phyloP scores from a whole-genome alignment of 1,284 basidiomycete species.

The Coniferiporia sulphurascens region DNA sequence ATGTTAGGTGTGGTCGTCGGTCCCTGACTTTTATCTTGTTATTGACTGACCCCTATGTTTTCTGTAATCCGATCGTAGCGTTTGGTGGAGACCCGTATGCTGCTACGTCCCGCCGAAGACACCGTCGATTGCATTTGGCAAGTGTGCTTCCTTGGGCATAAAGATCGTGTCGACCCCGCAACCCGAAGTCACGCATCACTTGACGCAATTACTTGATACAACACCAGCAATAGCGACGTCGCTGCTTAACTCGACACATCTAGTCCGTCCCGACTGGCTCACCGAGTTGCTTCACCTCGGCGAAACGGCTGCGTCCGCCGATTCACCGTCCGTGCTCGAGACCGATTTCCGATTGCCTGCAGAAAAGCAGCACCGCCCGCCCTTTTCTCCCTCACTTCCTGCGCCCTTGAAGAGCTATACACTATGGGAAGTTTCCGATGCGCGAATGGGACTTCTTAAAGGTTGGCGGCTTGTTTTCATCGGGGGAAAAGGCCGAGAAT shows the following conservation, averaged over 20 bases:
- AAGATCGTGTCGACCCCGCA: slow-evolving; percentile 42
- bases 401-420: slow-evolving; percentile 43
- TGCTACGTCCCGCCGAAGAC: slow-evolving; percentile 39
- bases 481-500: slow-evolving; percentile 47
- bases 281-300: slow-evolving; percentile 49
- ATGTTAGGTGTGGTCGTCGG: slow-evolving; percentile 36
- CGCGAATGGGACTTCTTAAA: slow-evolving; percentile 47
- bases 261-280: slow-evolving; percentile 64
- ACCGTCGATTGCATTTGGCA: slow-evolving; percentile 30
- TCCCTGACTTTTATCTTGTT: slow-evolving; percentile 7
- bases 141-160: slow-evolving; percentile 57
- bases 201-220: slow-evolving; percentile 45
- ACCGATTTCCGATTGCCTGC: slow-evolving; percentile 43
- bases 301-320: slow-evolving; percentile 24
- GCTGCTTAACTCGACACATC: slow-evolving; percentile 46
- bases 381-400: slow-evolving; percentile 45
- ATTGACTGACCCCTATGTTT: slow-evolving; percentile 8
- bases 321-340: slow-evolving; percentile 37
- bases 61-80: slow-evolving; percentile 29
- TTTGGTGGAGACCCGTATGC: slow-evolving; percentile 49
- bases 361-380: slow-evolving; percentile 51
- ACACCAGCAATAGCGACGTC: slow-evolving; percentile 47
- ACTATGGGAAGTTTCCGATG: slow-evolving; percentile 62
- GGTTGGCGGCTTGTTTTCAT: slow-evolving; percentile 53
- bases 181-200: slow-evolving; percentile 53